Evolutionary conservation across 31 red algal species (phyloP).

Genomic region (Endocladia muricata): DNA sequence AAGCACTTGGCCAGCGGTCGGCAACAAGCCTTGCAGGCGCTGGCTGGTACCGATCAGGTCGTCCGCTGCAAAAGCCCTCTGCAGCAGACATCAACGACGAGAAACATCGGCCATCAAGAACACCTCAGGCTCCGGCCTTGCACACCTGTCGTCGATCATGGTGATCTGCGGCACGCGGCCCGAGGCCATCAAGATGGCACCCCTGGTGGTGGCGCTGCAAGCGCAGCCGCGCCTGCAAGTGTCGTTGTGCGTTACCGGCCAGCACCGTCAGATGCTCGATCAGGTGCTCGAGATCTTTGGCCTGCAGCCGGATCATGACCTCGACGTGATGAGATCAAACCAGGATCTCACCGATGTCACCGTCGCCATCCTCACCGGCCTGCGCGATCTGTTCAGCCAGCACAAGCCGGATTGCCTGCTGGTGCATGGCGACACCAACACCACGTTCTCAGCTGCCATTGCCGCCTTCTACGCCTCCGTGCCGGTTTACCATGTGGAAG

Average conservation of each 20-base stretch:
- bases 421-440: slow-evolving; percentile 8
- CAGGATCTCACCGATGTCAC: slow-evolving; percentile 11
- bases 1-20: too few species aligned
- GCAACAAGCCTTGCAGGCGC: too few species aligned
- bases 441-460: not conserved
- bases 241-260: not conserved
- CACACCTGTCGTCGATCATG: too few species aligned
- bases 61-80: too few species aligned
- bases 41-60: too few species aligned
- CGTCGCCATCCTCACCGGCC: not conserved
- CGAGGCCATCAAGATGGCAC: slow-evolving; percentile 14
- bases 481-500: too few species aligned
- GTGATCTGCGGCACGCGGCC: not conserved
- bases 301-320: not conserved
- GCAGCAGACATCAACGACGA: too few species aligned
- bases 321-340: not conserved
- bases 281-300: not conserved
- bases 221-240: not conserved
- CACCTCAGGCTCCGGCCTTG: too few species aligned
- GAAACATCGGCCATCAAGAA: too few species aligned
- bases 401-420: not conserved
- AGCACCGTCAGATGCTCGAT: slow-evolving; percentile 3
- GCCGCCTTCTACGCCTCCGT: not conserved
- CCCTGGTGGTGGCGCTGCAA: not conserved
- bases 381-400: not conserved